phyloP scores from a whole-genome alignment of 1,139 yeast species.

The Taphrina betulina region DNA sequence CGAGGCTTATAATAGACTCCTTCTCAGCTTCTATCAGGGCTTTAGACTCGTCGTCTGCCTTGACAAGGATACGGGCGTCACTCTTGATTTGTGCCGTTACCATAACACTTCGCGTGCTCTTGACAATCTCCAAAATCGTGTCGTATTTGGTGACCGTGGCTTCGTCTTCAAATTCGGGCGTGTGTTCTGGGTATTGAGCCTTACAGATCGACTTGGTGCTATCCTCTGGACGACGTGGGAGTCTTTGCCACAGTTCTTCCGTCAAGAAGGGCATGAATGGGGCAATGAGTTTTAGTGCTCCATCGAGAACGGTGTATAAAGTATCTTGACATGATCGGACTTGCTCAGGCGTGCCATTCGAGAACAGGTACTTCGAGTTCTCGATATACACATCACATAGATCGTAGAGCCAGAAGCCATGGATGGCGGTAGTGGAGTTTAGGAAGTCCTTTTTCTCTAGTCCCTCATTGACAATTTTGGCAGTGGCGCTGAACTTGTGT shows the following conservation, averaged over 20 bases:
- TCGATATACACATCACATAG: constrained; percentile 97
- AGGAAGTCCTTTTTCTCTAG: constrained; percentile 85
- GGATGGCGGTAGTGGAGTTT: constrained; percentile 80
- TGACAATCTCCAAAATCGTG: constrained; percentile 78
- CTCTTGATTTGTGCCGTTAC: constrained; percentile 85
- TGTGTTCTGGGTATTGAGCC: constrained; percentile 66
- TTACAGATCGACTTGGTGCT: constrained; percentile 67
- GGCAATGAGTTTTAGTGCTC: constrained; percentile 86
- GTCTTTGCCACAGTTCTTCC: constrained; percentile 98
- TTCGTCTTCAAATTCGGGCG: constrained; percentile 49
- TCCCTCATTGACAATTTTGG: constrained; percentile 62
- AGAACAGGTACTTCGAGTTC: constrained; percentile 87
- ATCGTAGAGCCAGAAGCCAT: constrained; percentile 91
- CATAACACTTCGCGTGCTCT: constrained; percentile 86
- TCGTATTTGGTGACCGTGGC: constrained; percentile 74
- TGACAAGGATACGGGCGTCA: constrained; percentile 82
- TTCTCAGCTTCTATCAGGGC: constrained; percentile 66
- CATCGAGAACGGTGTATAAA: constrained; percentile 85
- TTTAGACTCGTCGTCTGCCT: constrained; percentile 53
- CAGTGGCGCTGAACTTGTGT: constrained; percentile 73
- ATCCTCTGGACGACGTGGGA: constrained; percentile 82
- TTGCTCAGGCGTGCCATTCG: constrained; percentile 80
- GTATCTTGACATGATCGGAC: constrained; percentile 90
- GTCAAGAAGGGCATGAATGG: constrained; percentile 98
- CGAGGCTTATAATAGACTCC: constrained; percentile 80